Conservation (phyloP, 2,329 filamentous ascomycete genomes). For the Shiraia bambusicola region DNA sequence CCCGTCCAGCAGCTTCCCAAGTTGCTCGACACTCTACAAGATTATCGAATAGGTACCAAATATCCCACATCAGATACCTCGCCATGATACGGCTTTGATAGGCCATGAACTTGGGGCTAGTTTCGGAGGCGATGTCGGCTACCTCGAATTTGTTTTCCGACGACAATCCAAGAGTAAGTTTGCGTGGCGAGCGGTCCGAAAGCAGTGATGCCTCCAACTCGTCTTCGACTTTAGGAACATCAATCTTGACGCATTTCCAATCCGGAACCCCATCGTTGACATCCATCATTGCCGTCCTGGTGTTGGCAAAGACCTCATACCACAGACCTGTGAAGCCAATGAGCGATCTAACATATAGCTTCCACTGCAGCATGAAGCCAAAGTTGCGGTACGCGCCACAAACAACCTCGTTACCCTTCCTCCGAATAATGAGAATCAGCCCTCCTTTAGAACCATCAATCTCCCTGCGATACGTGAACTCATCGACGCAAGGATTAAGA, state of each 20-base stretch:
- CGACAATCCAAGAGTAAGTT: neutral
- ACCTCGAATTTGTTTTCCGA: neutral
- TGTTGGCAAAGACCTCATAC: constrained; percentile 16
- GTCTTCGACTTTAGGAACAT: neutral
- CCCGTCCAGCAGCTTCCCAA: constrained; percentile 15
- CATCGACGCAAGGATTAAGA: constrained; percentile 8
- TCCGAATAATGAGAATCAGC: constrained; percentile 5
- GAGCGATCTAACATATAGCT: constrained; percentile 8
- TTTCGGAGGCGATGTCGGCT: neutral
- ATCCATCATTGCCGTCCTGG: constrained; percentile 2
- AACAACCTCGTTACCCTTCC: constrained; percentile 10
- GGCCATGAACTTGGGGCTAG: constrained; percentile 12
- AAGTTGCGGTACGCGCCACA: constrained; percentile 16
- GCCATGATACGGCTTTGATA: constrained; percentile 17
- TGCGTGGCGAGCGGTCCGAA: neutral
- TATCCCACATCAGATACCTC: constrained; percentile 8
- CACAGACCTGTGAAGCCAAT: constrained; percentile 15
- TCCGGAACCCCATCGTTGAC: constrained; percentile 3
- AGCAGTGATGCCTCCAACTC: neutral
- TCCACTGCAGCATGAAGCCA: constrained; percentile 18
- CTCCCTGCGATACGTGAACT: constrained; percentile 19
- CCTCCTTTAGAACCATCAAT: constrained; percentile 4
- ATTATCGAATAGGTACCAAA: constrained; percentile 10
- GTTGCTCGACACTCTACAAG: constrained; percentile 11
- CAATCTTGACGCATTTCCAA: constrained; percentile 12